phyloP scores from a whole-genome alignment of 1,284 basidiomycete species.

The Erythrobasidium hasegawianum region DNA sequence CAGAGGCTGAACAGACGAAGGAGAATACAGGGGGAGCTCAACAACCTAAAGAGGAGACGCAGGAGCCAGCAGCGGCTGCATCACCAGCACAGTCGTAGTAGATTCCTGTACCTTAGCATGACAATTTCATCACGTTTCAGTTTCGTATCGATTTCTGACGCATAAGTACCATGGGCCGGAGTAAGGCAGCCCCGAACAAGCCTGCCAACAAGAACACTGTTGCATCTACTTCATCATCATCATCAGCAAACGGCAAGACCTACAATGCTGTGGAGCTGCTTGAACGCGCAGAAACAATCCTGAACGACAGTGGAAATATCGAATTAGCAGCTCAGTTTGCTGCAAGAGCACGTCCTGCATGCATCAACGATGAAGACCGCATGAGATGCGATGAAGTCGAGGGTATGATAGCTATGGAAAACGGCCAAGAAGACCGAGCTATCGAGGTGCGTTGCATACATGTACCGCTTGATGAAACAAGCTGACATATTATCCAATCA shows the following conservation, averaged over 20 bases:
- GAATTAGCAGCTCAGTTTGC: constrained; percentile 71
- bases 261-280: constrained; percentile 57
- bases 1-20: not conserved
- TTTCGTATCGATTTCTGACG: not conserved
- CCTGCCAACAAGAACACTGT: not conserved
- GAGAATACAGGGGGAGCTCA: not conserved
- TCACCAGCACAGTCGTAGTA: constrained; percentile 55
- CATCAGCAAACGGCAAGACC: not conserved
- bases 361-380: constrained; percentile 53
- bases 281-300: constrained; percentile 64
- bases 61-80: constrained; percentile 22
- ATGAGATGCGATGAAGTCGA: constrained; percentile 42
- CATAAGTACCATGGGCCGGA: constrained; percentile 3
- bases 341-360: constrained; percentile 63
- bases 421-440: constrained; percentile 62
- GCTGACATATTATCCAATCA: constrained; percentile 46
- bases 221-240: not conserved
- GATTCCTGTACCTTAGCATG: too few species aligned
- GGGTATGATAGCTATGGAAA: constrained; percentile 56
- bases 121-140: not conserved
- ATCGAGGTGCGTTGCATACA: constrained; percentile 63
- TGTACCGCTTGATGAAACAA: not conserved
- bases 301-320: constrained; percentile 79
- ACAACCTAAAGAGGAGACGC: not conserved
- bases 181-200: not conserved